Evolutionary conservation across 305 asterid genomes (phyloP).

Genomic region (Solanum hybrid): DNA sequence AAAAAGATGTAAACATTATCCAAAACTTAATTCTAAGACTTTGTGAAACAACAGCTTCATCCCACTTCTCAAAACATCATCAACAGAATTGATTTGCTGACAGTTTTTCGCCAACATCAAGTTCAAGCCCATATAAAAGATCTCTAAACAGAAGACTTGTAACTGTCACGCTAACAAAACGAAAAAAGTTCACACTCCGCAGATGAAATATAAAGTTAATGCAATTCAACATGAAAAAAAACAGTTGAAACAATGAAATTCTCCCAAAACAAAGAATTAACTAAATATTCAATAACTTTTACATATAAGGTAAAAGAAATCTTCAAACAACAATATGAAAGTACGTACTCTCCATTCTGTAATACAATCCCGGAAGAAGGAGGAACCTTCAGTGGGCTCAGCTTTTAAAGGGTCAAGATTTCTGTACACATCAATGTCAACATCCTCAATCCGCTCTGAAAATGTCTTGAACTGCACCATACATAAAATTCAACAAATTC

Average conservation of each 20-base stretch:
- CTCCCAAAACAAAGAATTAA: neutral
- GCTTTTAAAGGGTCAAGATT: constrained; percentile 49
- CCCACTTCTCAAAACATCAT: neutral
- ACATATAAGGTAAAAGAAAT: neutral
- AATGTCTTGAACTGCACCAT: constrained; percentile 64
- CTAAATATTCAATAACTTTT: neutral
- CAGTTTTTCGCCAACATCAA: neutral
- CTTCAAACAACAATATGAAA: neutral
- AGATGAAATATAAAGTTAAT: neutral
- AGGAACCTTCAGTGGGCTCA: constrained; percentile 64
- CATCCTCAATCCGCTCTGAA: constrained; percentile 53
- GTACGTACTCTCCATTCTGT: constrained; percentile 60
- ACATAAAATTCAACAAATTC: neutral
- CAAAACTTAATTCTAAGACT: neutral
- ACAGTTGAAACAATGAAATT: neutral
- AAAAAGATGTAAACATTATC: neutral
- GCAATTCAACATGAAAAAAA: neutral
- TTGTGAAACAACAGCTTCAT: neutral
- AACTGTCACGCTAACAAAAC: neutral
- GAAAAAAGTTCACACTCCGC: neutral
- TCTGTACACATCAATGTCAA: constrained; percentile 62
- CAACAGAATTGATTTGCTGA: neutral
- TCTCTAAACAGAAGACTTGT: neutral
- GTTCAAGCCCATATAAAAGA: neutral
- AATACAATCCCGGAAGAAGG: constrained; percentile 76